phyloP scores from a whole-genome alignment of 176 grass and related monocot species.

The Alloteropsis semialata region DNA sequence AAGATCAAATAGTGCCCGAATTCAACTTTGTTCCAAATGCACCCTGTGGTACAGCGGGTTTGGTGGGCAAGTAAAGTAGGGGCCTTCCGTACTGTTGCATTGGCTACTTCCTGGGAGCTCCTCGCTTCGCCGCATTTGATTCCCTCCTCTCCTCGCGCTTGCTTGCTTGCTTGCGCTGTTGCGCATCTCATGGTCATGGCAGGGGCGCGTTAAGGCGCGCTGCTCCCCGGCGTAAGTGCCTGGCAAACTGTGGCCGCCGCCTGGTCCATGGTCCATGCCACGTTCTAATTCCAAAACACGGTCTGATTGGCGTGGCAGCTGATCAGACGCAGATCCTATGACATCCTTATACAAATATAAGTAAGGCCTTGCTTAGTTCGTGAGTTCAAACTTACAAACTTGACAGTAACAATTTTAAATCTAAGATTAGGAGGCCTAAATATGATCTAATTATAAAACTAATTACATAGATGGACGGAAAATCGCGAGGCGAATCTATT shows the following conservation, averaged over 20 bases:
- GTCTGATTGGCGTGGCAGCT: not conserved
- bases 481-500: too few species aligned
- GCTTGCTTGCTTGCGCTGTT: not conserved
- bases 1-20: constrained; percentile 6
- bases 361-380: too few species aligned
- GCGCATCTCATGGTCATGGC: constrained; percentile 15
- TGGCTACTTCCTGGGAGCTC: constrained; percentile 29
- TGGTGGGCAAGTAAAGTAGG: constrained; percentile 23
- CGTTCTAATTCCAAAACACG: not conserved
- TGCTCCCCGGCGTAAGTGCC: constrained; percentile 32
- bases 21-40: constrained; percentile 31
- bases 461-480: too few species aligned
- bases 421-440: too few species aligned
- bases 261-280: not conserved
- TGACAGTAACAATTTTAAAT: too few species aligned
- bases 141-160: constrained; percentile 17
- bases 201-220: constrained; percentile 19
- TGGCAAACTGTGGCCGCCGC: constrained; percentile 5
- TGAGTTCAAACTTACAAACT: too few species aligned
- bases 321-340: not conserved
- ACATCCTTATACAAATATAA: too few species aligned
- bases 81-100: constrained; percentile 1
- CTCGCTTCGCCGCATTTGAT: constrained; percentile 23
- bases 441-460: too few species aligned
- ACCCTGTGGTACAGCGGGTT: constrained; percentile 23